phyloP scores from a whole-genome alignment of 2,329 filamentous ascomycete genomes.

The Pestalotiopsis fici region DNA sequence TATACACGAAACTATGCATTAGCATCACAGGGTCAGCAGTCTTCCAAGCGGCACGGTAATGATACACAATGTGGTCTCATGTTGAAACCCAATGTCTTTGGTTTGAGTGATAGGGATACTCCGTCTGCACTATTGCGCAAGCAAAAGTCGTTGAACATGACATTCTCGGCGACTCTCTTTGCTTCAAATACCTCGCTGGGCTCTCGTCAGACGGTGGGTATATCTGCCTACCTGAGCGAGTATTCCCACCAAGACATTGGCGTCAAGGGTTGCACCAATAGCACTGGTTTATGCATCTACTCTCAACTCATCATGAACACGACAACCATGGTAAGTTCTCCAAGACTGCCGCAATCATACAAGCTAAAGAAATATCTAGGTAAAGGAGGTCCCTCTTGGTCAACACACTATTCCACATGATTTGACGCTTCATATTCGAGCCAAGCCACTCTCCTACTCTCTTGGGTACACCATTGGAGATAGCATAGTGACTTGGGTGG shows the following conservation, averaged over 20 bases:
- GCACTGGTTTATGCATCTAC: conserved; percentile 11
- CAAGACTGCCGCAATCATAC: too few relatives aligned
- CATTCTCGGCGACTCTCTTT: conserved; percentile 23
- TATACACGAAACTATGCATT: neutral
- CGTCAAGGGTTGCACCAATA: conserved; percentile 24
- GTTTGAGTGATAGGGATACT: conserved; percentile 28
- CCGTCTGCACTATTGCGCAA: conserved; percentile 28
- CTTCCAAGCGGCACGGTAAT: neutral
- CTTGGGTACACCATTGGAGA: conserved; percentile 20
- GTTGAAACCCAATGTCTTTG: conserved; percentile 17
- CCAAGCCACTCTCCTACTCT: conserved; percentile 19
- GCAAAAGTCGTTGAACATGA: conserved; percentile 31
- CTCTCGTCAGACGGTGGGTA: conserved; percentile 22
- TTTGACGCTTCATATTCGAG: conserved; percentile 21
- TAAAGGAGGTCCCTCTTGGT: neutral
- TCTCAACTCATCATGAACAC: neutral
- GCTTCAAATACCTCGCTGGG: conserved; percentile 14
- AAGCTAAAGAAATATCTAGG: neutral
- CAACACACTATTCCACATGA: conserved; percentile 7
- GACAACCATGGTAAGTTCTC: neutral
- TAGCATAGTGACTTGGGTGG: neutral
- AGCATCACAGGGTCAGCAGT: neutral
- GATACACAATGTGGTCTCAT: neutral
- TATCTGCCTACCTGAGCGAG: conserved; percentile 27
- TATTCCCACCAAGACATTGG: conserved; percentile 27